Evolutionary conservation across 805 yeast genomes (phyloP).

Genomic region (Metschnikowia reukaufii): DNA sequence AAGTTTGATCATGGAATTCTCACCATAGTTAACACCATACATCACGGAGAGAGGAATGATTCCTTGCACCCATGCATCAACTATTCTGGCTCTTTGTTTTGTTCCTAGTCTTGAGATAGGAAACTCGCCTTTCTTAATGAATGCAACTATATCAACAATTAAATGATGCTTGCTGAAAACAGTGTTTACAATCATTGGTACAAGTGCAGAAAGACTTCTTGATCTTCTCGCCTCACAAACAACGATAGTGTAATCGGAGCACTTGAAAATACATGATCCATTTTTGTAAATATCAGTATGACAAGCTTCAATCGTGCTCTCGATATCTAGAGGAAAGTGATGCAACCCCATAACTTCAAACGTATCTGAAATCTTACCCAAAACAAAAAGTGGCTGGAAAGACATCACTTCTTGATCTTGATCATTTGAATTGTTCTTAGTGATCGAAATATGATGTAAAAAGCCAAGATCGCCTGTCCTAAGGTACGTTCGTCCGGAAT

Average conservation of each 20-base stretch:
- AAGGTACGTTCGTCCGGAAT: slow-evolving; percentile 62
- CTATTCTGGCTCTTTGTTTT: slow-evolving; percentile 70
- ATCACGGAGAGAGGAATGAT: slow-evolving; percentile 41
- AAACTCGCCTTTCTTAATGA: slow-evolving; percentile 61
- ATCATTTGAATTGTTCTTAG: slow-evolving; percentile 40
- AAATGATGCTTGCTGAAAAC: slow-evolving; percentile 80
- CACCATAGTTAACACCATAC: slow-evolving; percentile 65
- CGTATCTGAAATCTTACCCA: slow-evolving; percentile 83
- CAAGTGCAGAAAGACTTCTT: slow-evolving; percentile 64
- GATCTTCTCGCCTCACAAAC: slow-evolving; percentile 63
- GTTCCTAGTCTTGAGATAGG: slow-evolving; percentile 73
- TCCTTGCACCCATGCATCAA: slow-evolving; percentile 53
- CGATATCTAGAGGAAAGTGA: slow-evolving; percentile 87
- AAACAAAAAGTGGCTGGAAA: slow-evolving; percentile 77
- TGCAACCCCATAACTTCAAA: slow-evolving; percentile 89
- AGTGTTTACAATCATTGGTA: slow-evolving; percentile 78
- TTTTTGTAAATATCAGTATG: slow-evolving; percentile 57
- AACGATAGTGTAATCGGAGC: slow-evolving; percentile 75
- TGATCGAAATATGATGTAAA: slow-evolving; percentile 65
- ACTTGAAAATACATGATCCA: slow-evolving; percentile 70
- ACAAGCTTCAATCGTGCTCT: slow-evolving; percentile 45
- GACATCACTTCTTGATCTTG: slow-evolving; percentile 26
- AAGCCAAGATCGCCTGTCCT: slow-evolving; percentile 96
- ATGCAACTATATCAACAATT: slow-evolving; percentile 79
- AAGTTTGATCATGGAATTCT: slow-evolving; percentile 56